Evolutionary conservation across 148 eudicot species (phyloP).

Genomic region (Polygonum maritimum): DNA sequence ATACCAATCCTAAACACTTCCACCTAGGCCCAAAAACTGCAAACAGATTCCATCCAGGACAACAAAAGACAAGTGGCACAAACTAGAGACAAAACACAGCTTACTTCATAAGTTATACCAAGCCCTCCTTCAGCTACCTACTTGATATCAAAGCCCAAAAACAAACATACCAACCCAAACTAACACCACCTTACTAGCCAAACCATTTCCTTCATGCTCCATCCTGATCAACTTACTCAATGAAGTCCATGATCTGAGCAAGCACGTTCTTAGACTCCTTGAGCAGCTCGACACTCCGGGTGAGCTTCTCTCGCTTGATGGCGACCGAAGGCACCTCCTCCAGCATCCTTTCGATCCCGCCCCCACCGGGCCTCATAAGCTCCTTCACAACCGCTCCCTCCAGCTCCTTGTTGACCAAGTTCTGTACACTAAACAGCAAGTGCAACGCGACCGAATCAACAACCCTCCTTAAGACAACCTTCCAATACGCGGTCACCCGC

Average conservation of each 20-base stretch:
- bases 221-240: not conserved
- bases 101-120: too few species aligned
- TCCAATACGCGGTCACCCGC: not conserved
- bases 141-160: not conserved
- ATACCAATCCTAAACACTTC: too few species aligned
- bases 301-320: not conserved
- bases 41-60: too few species aligned
- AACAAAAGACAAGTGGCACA: too few species aligned
- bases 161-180: not conserved
- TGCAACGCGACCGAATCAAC: not conserved
- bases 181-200: not conserved
- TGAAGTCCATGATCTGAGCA: constrained; percentile 1
- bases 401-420: not conserved
- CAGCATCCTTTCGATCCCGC: not conserved
- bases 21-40: too few species aligned
- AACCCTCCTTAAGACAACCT: not conserved
- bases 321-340: constrained; percentile 1
- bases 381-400: not conserved
- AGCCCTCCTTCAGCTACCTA: too few species aligned
- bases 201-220: not conserved
- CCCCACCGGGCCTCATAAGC: not conserved
- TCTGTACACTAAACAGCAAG: not conserved
- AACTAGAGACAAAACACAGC: too few species aligned
- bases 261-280: not conserved
- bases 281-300: not conserved